Evolutionary conservation across 2,329 filamentous ascomycete genomes (phyloP).

Genomic region (Graphilbum ipis-grandicollis): DNA sequence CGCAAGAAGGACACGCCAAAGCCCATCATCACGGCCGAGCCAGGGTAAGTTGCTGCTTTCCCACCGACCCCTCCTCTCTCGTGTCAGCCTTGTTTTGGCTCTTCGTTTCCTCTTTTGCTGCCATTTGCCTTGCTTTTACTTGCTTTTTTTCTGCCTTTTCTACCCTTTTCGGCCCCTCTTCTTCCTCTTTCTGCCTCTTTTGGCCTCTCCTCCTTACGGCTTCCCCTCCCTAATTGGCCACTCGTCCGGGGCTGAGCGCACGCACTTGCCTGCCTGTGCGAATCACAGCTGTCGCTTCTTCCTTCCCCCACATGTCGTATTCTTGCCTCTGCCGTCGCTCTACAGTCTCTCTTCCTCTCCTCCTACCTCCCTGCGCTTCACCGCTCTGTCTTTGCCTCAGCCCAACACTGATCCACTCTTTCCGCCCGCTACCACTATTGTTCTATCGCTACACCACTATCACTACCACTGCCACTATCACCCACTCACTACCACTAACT

Average conservation of each 20-base stretch:
- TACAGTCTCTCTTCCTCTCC: neutral
- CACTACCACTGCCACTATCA: too few relatives aligned
- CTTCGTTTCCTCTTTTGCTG: neutral
- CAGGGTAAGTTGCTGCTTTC: conserved; percentile 1
- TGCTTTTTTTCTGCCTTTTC: neutral
- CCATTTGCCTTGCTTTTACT: neutral
- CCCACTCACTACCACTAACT: too few relatives aligned
- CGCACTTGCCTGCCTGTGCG: neutral
- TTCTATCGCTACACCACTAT: too few relatives aligned
- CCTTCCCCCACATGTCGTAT: neutral
- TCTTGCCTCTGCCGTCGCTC: too few relatives aligned
- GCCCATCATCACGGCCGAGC: conserved; percentile 57
- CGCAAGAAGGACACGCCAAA: conserved; percentile 58
- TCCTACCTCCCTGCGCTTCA: neutral
- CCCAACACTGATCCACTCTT: too few relatives aligned
- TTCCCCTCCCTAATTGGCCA: neutral
- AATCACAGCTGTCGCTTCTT: neutral
- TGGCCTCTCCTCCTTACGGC: neutral
- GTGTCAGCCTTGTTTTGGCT: neutral
- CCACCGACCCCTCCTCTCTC: neutral
- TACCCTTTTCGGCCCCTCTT: neutral
- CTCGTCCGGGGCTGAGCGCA: neutral
- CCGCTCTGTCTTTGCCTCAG: neutral
- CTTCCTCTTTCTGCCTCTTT: neutral
- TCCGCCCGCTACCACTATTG: too few relatives aligned